Evolutionary conservation across 2,329 filamentous ascomycete species (phyloP).

Genomic region (Venturia effusa): DNA sequence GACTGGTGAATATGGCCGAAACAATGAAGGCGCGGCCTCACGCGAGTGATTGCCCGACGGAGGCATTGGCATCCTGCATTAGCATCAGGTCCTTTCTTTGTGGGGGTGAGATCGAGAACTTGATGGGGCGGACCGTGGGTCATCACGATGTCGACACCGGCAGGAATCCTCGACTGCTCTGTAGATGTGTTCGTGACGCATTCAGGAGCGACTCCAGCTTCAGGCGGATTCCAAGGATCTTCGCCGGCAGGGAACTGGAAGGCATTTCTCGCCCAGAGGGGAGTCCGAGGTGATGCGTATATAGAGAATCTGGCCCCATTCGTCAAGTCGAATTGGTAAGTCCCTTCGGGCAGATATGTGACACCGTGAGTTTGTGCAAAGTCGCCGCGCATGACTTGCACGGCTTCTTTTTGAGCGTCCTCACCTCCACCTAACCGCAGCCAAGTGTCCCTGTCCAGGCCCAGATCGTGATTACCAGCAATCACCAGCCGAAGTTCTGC

Average conservation of each 20-base stretch:
- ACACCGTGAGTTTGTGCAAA: constrained; percentile 15
- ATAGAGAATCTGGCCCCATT: constrained; percentile 21
- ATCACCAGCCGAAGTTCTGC: constrained; percentile 28
- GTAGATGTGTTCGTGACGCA: background rate
- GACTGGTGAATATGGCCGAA: constrained; percentile 51
- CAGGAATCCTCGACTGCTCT: constrained; percentile 7
- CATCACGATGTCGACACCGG: constrained; percentile 27
- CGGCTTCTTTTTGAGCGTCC: constrained; percentile 9
- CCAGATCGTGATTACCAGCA: constrained; percentile 27
- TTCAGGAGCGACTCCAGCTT: background rate
- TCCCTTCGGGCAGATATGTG: constrained; percentile 23
- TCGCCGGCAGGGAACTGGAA: constrained; percentile 19
- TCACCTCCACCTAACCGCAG: background rate
- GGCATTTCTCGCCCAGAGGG: constrained; percentile 20
- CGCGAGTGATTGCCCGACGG: constrained; percentile 33
- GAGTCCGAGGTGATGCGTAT: constrained; percentile 24
- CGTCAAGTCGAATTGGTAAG: constrained; percentile 19
- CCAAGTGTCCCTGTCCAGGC: constrained; percentile 13
- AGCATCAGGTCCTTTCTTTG: constrained; percentile 10
- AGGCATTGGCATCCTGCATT: constrained; percentile 34
- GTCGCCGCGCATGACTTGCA: constrained; percentile 13
- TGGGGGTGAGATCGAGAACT: constrained; percentile 18
- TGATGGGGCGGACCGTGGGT: constrained; percentile 28
- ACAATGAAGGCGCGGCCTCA: constrained; percentile 40
- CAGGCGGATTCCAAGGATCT: constrained; percentile 7